Evolutionary conservation across 176 grass and related monocot species (phyloP).

Genomic region (Ananas comosus): DNA sequence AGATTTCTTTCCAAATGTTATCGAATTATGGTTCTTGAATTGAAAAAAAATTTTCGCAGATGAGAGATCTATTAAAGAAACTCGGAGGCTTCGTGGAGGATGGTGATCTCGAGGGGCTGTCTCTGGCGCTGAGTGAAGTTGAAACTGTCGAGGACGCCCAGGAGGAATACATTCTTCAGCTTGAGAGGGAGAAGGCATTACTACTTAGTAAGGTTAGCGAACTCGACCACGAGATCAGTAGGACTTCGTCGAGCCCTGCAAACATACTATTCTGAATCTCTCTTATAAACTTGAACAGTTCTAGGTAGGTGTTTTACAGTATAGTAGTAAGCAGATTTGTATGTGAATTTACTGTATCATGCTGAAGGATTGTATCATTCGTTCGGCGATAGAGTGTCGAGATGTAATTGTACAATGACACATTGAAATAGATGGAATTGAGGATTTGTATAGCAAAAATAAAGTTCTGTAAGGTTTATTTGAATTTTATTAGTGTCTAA

Average conservation of each 20-base stretch:
- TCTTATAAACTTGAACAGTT: not conserved
- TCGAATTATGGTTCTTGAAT: not conserved
- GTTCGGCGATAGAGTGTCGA: not conserved
- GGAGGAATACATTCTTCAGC: slow-evolving; percentile 50
- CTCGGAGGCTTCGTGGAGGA: slow-evolving; percentile 47
- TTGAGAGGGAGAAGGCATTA: slow-evolving; percentile 60
- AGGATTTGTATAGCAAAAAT: too few relatives aligned
- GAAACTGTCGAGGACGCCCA: slow-evolving; percentile 58
- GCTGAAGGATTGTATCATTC: not conserved
- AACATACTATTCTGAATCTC: slow-evolving; percentile 24
- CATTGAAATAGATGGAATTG: too few relatives aligned
- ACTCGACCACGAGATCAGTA: slow-evolving; percentile 59
- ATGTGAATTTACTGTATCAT: not conserved
- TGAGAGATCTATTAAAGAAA: slow-evolving; percentile 57
- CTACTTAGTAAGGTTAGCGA: slow-evolving; percentile 46
- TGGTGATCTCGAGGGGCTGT: slow-evolving; percentile 56
- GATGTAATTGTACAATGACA: too few relatives aligned
- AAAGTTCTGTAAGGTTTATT: too few relatives aligned
- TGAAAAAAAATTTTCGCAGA: slow-evolving; percentile 33
- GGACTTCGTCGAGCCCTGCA: slow-evolving; percentile 51
- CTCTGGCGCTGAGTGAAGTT: slow-evolving; percentile 48
- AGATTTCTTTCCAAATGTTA: not conserved
- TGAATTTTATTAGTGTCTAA: too few relatives aligned
- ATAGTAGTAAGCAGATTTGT: too few relatives aligned
- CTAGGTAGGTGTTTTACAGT: not conserved